A percentile compares a stretch with the other conserved stretches of the same genome.
These are phyloP conservation scores for Nidularia sp. DNA, from an alignment of 768 basidiomycete species.

Conservation along the genomic window DNA sequence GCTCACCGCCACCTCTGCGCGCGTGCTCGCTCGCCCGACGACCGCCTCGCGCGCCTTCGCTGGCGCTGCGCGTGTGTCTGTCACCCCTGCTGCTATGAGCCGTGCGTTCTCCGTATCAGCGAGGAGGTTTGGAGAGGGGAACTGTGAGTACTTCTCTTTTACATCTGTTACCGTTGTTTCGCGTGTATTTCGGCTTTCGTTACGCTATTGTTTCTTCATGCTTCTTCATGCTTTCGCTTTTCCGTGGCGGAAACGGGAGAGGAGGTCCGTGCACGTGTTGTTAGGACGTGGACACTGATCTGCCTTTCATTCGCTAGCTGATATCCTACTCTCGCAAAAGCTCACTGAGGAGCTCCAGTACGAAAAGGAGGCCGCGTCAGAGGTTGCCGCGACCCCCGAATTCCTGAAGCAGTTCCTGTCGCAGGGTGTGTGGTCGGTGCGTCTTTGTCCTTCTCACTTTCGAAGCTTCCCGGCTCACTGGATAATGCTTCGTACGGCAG, in stretches of 20 bases:
- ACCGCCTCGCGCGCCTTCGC: constrained; percentile 15
- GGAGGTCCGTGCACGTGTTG: no score
- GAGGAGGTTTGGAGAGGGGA: constrained; percentile 37
- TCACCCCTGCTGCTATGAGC: constrained; percentile 16
- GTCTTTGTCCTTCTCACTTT: constrained; percentile 14
- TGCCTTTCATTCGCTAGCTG: constrained; percentile 39
- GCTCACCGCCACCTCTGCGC: constrained; percentile 37
- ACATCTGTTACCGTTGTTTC: constrained; percentile 1
- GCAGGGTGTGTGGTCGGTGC: constrained; percentile 76
- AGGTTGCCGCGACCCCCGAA: constrained; percentile 46
- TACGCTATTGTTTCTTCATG: neutral
- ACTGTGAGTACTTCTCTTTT: constrained; percentile 29
- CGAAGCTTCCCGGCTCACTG: neutral
- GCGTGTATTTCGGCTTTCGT: neutral
- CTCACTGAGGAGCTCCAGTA: constrained; percentile 81
- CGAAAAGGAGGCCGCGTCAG: constrained; percentile 59
- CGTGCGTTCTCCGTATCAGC: constrained; percentile 46
- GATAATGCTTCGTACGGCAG: constrained; percentile 26
- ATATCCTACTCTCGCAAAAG: constrained; percentile 70
- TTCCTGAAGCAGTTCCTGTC: constrained; percentile 74
- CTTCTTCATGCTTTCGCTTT: neutral
- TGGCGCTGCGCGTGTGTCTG: constrained; percentile 22
- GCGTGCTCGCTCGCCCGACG: constrained; percentile 23
- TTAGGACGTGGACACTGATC: no score
- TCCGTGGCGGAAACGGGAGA: no score